Conservation (phyloP, 805 yeast species). For the Lachancea meyersii region DNA sequence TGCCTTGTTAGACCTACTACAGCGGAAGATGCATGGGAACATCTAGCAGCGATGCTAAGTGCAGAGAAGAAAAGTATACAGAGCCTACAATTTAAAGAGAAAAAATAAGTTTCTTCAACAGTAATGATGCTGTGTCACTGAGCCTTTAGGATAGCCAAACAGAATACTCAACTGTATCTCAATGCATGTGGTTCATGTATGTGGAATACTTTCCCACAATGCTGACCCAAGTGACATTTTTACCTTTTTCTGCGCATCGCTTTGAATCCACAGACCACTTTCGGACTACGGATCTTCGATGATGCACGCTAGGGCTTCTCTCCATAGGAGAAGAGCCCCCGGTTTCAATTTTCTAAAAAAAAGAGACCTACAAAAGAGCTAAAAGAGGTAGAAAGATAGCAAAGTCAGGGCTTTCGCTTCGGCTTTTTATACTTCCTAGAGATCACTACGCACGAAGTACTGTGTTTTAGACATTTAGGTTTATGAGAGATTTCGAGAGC, state of each 20-base stretch:
- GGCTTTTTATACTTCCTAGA: not conserved
- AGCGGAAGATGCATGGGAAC: conserved; percentile 4
- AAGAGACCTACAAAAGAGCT: not conserved
- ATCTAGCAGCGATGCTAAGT: too few species aligned
- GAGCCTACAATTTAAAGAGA: too few species aligned
- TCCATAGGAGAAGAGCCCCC: conserved; percentile 2
- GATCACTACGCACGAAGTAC: not conserved
- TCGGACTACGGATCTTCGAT: conserved; percentile 41
- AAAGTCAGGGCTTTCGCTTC: not conserved
- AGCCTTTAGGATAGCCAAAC: conserved; percentile 16
- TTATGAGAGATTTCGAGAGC: too few species aligned
- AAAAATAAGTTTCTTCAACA: not conserved
- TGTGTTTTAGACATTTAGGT: not conserved
- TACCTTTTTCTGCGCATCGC: conserved; percentile 37
- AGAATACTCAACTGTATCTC: conserved; percentile 4
- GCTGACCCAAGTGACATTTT: conserved; percentile 12
- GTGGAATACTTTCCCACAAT: conserved; percentile 2
- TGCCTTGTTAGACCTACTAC: conserved; percentile 38
- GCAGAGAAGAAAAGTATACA: too few species aligned
- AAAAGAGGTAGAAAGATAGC: not conserved
- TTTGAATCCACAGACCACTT: conserved; percentile 40
- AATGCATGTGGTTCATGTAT: conserved; percentile 4
- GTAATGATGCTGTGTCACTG: conserved; percentile 22
- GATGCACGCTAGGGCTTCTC: conserved; percentile 31
- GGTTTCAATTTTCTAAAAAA: conserved; percentile 8